Conservation (phyloP, 805 yeast genomes). For the Kregervanrija delftensis region DNA sequence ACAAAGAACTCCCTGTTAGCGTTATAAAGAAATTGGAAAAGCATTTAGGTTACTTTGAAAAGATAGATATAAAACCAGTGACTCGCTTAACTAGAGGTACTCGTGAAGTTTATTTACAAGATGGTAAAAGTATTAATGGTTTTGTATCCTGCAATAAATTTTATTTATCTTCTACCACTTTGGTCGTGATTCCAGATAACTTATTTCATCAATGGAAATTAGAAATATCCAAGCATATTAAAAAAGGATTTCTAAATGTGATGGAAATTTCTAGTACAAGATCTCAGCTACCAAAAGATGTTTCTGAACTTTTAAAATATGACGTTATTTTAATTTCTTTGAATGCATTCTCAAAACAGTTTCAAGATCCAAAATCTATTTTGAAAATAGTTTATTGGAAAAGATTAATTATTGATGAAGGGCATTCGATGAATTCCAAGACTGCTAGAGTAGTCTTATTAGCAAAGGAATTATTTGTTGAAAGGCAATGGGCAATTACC, state of each 20-base stretch:
- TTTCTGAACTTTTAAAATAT: conserved; percentile 31
- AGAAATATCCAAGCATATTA: conserved; percentile 52
- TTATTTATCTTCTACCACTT: conserved; percentile 44
- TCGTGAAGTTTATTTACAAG: no score
- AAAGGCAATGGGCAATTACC: conserved; percentile 66
- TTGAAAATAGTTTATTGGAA: conserved; percentile 53
- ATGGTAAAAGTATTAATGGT: conserved; percentile 1
- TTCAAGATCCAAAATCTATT: conserved; percentile 28
- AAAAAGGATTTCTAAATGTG: conserved; percentile 30
- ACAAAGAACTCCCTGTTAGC: conserved; percentile 36
- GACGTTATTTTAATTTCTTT: conserved; percentile 50
- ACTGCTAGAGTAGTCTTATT: conserved; percentile 42
- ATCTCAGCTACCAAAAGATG: conserved; percentile 21
- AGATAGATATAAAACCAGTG: conserved; percentile 6
- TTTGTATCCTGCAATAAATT: conserved; percentile 21
- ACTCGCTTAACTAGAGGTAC: conserved; percentile 11
- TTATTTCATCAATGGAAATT: conserved; percentile 57
- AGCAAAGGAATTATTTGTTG: conserved; percentile 44
- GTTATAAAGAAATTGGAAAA: conserved; percentile 30
- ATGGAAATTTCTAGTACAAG: conserved; percentile 21
- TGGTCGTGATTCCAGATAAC: conserved; percentile 61
- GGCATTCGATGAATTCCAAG: conserved; percentile 55
- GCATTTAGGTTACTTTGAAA: conserved; percentile 40
- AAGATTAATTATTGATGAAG: conserved; percentile 67
- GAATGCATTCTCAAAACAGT: conserved; percentile 38